Evolutionary conservation across 371 early-diverging fungal genomes (phyloP).

Genomic region (Mortierella sp.): DNA sequence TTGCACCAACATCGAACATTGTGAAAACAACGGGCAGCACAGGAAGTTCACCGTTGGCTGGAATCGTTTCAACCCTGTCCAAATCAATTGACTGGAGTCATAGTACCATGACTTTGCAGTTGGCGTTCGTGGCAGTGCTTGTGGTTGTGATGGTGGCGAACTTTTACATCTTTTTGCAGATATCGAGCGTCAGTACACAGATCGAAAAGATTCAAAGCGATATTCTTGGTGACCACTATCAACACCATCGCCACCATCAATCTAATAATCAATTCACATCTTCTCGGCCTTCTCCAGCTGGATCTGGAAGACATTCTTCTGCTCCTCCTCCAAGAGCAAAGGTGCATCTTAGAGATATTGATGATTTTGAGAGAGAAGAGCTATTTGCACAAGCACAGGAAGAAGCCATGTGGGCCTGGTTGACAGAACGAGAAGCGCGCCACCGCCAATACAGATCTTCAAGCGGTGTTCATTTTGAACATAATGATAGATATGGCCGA

Average conservation of each 20-base stretch:
- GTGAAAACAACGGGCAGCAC: neutral
- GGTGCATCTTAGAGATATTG: neutral
- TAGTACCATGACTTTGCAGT: constrained; percentile 13
- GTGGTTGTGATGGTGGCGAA: constrained; percentile 46
- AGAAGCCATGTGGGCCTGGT: constrained; percentile 56
- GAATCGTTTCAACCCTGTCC: neutral
- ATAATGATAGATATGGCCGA: neutral
- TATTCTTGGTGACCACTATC: constrained; percentile 3
- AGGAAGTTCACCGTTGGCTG: neutral
- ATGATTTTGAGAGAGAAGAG: constrained; percentile 23
- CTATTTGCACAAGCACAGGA: constrained; percentile 32
- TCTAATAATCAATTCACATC: neutral
- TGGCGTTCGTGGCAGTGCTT: constrained; percentile 26
- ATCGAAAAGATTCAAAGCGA: constrained; percentile 46
- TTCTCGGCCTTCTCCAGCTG: constrained; percentile 10
- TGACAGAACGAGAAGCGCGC: constrained; percentile 43
- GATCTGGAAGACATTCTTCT: constrained; percentile 1
- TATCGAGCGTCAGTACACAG: constrained; percentile 47
- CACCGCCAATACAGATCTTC: constrained; percentile 23
- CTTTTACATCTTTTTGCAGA: constrained; percentile 48
- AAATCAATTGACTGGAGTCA: constrained; percentile 10
- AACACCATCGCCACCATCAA: constrained; percentile 4
- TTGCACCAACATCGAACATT: neutral
- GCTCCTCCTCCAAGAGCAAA: neutral
- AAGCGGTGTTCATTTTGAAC: neutral